These are phyloP conservation scores for Aureobasidium sp. DNA, from an alignment of 2,329 filamentous ascomycete species.

Conservation along the genomic window DNA sequence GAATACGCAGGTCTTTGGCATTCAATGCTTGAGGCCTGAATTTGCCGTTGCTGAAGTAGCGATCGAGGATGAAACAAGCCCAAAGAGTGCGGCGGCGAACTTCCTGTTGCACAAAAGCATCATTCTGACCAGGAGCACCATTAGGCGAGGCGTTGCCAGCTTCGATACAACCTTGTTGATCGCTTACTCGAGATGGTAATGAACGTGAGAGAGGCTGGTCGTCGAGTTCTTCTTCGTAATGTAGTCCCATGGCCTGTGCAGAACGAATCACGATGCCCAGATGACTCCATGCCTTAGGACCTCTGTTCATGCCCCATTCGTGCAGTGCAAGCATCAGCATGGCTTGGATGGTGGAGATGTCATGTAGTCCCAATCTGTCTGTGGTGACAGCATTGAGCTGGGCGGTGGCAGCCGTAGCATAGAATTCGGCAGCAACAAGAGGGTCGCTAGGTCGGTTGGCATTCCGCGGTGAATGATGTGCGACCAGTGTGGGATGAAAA, in stretches of 20 bases:
- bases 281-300: constrained; percentile 58
- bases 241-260: constrained; percentile 55
- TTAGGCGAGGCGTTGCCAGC: background rate
- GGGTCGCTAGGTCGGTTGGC: constrained; percentile 43
- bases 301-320: constrained; percentile 61
- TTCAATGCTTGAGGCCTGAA: constrained; percentile 54
- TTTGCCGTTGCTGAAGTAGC: constrained; percentile 59
- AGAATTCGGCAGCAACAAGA: constrained; percentile 55
- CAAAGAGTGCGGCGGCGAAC: constrained; percentile 64
- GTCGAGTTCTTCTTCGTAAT: constrained; percentile 47
- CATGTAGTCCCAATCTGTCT: constrained; percentile 44
- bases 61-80: constrained; percentile 66
- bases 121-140: constrained; percentile 22
- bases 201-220: constrained; percentile 32
- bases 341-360: constrained; percentile 59
- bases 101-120: constrained; percentile 54
- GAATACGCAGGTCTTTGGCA: constrained; percentile 54
- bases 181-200: constrained; percentile 27
- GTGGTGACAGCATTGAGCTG: constrained; percentile 44
- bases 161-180: background rate
- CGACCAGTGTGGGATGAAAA: constrained; percentile 56
- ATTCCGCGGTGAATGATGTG: constrained; percentile 47
- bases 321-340: constrained; percentile 65
- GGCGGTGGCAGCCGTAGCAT: constrained; percentile 52
- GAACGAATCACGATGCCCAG: constrained; percentile 54